These are phyloP conservation scores for Dendrocalamus latiflorus DNA, from an alignment of 202 grass and related monocot species.

Conservation along the genomic window DNA sequence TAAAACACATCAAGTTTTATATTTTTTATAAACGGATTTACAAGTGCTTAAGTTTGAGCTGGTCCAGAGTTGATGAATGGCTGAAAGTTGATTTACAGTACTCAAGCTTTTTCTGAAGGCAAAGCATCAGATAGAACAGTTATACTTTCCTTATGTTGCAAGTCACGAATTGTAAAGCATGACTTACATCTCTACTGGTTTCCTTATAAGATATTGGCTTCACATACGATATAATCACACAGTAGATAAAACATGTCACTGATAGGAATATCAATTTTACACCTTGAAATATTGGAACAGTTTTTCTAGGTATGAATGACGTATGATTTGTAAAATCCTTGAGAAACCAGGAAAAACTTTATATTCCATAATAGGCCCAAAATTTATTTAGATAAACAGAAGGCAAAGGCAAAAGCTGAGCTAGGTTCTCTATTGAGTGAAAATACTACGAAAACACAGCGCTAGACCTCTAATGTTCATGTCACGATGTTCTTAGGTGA, in stretches of 20 bases:
- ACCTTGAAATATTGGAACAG: neutral
- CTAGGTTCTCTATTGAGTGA: neutral
- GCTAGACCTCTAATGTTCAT: neutral
- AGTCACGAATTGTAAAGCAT: neutral
- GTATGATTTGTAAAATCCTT: neutral
- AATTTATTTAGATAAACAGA: neutral
- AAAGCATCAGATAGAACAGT: neutral
- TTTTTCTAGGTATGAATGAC: neutral
- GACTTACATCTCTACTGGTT: neutral
- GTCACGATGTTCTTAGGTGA: neutral
- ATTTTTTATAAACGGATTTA: neutral
- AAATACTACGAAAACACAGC: too few relatives aligned
- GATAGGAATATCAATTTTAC: neutral
- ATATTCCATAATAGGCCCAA: neutral
- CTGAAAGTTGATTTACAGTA: neutral
- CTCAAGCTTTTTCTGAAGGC: neutral
- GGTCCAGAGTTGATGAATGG: neutral
- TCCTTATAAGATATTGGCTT: neutral
- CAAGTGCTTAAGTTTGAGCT: neutral
- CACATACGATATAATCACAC: neutral
- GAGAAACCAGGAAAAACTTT: neutral
- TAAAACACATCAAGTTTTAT: neutral
- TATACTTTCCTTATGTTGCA: neutral
- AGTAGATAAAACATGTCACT: neutral
- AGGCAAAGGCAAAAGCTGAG: neutral